These are phyloP conservation scores for Coemansia sp. DNA, from an alignment of 192 early-diverging fungal species.

Conservation along the genomic window DNA sequence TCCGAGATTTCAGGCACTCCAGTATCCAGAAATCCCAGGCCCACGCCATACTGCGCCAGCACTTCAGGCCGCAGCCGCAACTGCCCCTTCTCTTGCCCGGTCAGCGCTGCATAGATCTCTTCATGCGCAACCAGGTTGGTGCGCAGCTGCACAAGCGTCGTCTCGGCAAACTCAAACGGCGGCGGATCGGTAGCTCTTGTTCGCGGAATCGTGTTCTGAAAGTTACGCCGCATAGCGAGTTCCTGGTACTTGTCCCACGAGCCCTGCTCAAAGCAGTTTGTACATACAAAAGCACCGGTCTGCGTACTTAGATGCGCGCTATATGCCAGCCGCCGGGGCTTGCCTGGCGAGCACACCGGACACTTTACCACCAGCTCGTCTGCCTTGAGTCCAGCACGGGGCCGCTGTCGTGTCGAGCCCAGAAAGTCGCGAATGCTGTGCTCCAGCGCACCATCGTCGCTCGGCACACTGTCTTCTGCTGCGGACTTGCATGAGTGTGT, in stretches of 20 bases:
- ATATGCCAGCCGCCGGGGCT: slow-evolving; percentile 56
- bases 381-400: slow-evolving; percentile 49
- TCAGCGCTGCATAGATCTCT: slow-evolving; percentile 40
- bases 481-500: neutral
- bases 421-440: slow-evolving; percentile 48
- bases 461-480: neutral
- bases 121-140: slow-evolving; percentile 36
- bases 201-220: slow-evolving; percentile 43
- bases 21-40: slow-evolving; percentile 50
- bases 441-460: slow-evolving; percentile 4
- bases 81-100: slow-evolving; percentile 38
- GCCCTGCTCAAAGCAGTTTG: slow-evolving; percentile 57
- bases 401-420: slow-evolving; percentile 39
- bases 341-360: slow-evolving; percentile 51
- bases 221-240: slow-evolving; percentile 39
- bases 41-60: slow-evolving; percentile 53
- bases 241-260: slow-evolving; percentile 60
- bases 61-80: slow-evolving; percentile 38
- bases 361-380: slow-evolving; percentile 56
- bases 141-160: slow-evolving; percentile 17
- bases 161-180: slow-evolving; percentile 43
- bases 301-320: slow-evolving; percentile 54
- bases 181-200: slow-evolving; percentile 16
- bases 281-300: slow-evolving; percentile 60
- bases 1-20: slow-evolving; percentile 25